Evolutionary conservation across 371 early-diverging fungal genomes (phyloP), one percentile per base, ranked within the genome.

Genomic region (Syncephalastrum racemosum): DNA sequence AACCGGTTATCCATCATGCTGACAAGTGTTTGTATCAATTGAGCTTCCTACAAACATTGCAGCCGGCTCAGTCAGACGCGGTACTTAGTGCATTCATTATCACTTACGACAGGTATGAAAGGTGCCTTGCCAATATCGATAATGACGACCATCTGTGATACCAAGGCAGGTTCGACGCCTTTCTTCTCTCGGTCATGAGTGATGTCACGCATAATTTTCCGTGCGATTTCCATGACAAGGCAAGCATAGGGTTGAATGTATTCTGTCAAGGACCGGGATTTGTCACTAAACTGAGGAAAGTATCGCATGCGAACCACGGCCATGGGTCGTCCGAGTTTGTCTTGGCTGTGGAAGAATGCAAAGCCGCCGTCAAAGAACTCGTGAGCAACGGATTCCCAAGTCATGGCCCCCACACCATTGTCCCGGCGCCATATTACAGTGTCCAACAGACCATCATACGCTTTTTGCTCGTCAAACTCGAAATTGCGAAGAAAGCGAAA

Each of bases 391-490:
- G 70, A 63, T 7, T 52, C 24, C 46, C 54, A 76, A 2, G 68
- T 61, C 52, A 76, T 59, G 19, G 54, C 49, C 13, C 60, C 49
- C 6, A 75, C 50, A 5, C 52, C 41, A 15, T 67, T 43, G 45
- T 70, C 66, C 50, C 48, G 54, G 56, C 80, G 57, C 80, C 80
- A 79, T 46, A 55, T 60, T 19, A 79, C 65, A n/a, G 77, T 76
- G 41, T 72, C 72, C 42, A 74, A 18, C 16, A 76, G 22, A 43
- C 67, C 39, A 41, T 55, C 48, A 6, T 58, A 53, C 4, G 66
- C 58, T 23, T 25, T 50, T 1, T 59, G 44, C 43, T 54, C 52
- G 22, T 55, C 56, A 56, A 56, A 70, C 1, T 54, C 50, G 42
- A 42, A 44, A 1, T 59, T 53, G 4, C 50, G 48, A 5, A 70